Evolutionary conservation across 352 stramenopile species (phyloP).

Genomic region (Globisporangium emineosum): DNA sequence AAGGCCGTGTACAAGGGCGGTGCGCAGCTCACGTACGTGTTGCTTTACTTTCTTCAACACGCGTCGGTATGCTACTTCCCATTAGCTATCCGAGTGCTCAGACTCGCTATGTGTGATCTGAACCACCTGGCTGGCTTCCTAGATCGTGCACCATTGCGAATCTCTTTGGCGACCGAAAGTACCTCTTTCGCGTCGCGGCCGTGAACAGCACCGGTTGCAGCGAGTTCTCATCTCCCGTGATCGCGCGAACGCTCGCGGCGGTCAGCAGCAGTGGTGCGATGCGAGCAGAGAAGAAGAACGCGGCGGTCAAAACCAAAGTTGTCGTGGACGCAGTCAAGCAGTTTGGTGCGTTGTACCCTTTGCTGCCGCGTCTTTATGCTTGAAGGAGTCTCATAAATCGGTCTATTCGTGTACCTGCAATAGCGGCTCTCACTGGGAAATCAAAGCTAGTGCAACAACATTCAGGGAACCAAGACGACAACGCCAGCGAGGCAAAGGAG

Average conservation of each 20-base stretch:
- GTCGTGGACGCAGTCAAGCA: constrained; percentile 11
- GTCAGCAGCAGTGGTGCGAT: no score
- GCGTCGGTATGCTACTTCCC: background rate
- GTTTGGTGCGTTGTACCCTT: constrained; percentile 6
- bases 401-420: background rate
- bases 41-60: background rate
- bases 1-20: constrained; percentile 23
- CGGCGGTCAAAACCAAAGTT: background rate
- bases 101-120: background rate
- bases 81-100: background rate
- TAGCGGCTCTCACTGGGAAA: background rate
- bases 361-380: no score
- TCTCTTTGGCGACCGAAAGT: constrained; percentile 21
- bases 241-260: constrained; percentile 2
- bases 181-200: constrained; percentile 26
- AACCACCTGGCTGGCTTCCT: background rate
- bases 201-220: constrained; percentile 13
- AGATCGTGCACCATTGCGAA: constrained; percentile 16
- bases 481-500: background rate
- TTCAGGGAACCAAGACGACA: background rate
- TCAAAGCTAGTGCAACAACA: background rate
- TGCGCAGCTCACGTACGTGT: constrained; percentile 12
- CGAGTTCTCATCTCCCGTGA: constrained; percentile 18
- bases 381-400: background rate
- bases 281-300: constrained; percentile 5